These are phyloP conservation scores for Leccinum angustisporum DNA, from an alignment of 1,284 basidiomycete species.

Conservation along the genomic window DNA sequence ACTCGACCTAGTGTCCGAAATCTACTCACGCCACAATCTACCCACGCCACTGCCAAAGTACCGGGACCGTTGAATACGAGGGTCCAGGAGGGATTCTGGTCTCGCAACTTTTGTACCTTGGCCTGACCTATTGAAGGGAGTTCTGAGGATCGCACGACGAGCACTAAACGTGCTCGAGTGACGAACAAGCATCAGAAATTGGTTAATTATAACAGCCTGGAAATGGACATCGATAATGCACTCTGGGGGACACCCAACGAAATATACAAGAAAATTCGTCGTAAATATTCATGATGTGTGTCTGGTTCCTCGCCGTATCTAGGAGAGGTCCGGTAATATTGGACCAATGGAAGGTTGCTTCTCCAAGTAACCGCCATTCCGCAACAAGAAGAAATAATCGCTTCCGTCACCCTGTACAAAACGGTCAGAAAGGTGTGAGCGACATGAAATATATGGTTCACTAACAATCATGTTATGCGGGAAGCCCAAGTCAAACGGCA, in stretches of 20 bases:
- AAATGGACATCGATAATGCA: background rate
- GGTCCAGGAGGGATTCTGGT: too few relatives aligned
- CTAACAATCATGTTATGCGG: conserved; percentile 41
- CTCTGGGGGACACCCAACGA: background rate
- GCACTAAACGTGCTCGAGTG: too few relatives aligned
- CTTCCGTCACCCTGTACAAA: conserved; percentile 31
- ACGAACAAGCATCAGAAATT: too few relatives aligned
- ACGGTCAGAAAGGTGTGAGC: conserved; percentile 30
- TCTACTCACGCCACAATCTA: too few relatives aligned
- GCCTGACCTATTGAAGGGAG: background rate
- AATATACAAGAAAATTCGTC: background rate
- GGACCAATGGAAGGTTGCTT: conserved; percentile 17
- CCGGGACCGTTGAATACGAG: too few relatives aligned
- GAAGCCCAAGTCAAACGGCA: conserved; percentile 47
- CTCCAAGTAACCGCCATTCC: conserved; percentile 25
- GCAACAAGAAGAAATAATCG: conserved; percentile 11
- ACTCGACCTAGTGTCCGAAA: too few relatives aligned
- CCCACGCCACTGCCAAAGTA: too few relatives aligned
- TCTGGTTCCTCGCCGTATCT: background rate
- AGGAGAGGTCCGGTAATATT: conserved; percentile 23
- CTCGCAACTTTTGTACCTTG: background rate
- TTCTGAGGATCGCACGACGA: too few relatives aligned
- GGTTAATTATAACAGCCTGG: too few relatives aligned
- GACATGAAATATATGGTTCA: conserved; percentile 1
- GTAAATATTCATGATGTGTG: background rate